Evolutionary conservation across 495 filamentous ascomycete genomes (phyloP).

Genomic region (Cladorrhinum samala): DNA sequence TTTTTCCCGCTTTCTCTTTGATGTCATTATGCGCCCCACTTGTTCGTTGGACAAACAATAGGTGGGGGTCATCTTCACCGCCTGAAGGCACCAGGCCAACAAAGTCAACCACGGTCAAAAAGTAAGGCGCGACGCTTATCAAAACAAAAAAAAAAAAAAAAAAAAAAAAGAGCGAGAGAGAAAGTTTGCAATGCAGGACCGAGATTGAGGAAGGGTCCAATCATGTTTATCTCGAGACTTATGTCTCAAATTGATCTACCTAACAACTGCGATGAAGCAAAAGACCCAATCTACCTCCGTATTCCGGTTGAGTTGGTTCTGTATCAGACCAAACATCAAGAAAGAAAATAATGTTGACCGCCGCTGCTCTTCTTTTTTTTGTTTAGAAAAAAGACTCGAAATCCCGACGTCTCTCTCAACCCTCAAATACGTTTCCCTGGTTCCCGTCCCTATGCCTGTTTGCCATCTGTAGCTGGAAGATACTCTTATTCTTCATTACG

Average conservation of each 20-base stretch:
- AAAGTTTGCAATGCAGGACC: neutral
- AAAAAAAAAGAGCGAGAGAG: neutral
- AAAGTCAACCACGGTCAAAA: too few relatives aligned
- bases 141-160: neutral
- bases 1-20: slow-evolving; percentile 1
- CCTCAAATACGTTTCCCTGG: slow-evolving; percentile 8
- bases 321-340: slow-evolving; percentile 8
- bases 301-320: slow-evolving; percentile 12
- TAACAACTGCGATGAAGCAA: slow-evolving; percentile 20
- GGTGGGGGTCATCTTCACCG: slow-evolving; percentile 11
- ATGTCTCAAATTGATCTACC: slow-evolving; percentile 21
- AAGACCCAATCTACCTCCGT: slow-evolving; percentile 26
- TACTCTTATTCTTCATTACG: slow-evolving; percentile 26
- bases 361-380: slow-evolving; percentile 7
- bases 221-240: slow-evolving; percentile 7
- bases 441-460: slow-evolving; percentile 18
- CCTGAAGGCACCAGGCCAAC: too few relatives aligned
- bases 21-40: slow-evolving; percentile 12
- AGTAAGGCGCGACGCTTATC: neutral
- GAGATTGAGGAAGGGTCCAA: neutral
- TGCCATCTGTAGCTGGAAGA: slow-evolving; percentile 20
- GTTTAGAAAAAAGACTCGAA: slow-evolving; percentile 7
- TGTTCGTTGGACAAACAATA: neutral
- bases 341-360: slow-evolving; percentile 17
- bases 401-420: slow-evolving; percentile 8